Conservation (phyloP, 768 basidiomycete species). For the Podaxis sp. region DNA sequence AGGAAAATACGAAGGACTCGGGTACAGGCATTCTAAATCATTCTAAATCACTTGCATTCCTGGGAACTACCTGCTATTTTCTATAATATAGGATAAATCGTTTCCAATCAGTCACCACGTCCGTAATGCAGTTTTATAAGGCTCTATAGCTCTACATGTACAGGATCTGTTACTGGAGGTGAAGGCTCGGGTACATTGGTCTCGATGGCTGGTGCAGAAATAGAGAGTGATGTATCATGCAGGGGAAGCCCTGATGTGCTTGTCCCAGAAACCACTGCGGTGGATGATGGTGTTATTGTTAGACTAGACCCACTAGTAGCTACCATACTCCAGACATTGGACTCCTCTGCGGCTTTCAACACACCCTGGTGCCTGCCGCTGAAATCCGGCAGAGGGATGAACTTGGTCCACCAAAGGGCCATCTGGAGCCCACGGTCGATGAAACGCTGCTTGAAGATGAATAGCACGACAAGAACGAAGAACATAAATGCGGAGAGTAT, state of each 20-base stretch:
- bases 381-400: conserved; percentile 47
- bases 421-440: conserved; percentile 74
- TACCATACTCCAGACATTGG: conserved; percentile 2
- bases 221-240: background rate
- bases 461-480: conserved; percentile 80
- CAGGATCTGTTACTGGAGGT: background rate
- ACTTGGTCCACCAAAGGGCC: conserved; percentile 86
- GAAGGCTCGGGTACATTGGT: background rate
- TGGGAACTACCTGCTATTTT: conserved; percentile 18
- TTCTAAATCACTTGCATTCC: background rate
- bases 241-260: background rate
- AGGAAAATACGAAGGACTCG: conserved; percentile 14
- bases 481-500: conserved; percentile 77
- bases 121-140: background rate
- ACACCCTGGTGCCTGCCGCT: conserved; percentile 27
- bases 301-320: background rate
- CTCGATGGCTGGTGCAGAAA: background rate
- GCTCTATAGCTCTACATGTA: conserved; percentile 2
- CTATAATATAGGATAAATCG: background rate
- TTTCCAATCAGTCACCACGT: background rate
- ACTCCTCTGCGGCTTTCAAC: conserved; percentile 31
- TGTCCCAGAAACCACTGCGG: background rate
- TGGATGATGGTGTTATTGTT: background rate
- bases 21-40: conserved; percentile 1
- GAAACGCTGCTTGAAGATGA: conserved; percentile 85